Evolutionary conservation across 305 asterid genomes (phyloP).

Genomic region (Ilex paraguariensis): DNA sequence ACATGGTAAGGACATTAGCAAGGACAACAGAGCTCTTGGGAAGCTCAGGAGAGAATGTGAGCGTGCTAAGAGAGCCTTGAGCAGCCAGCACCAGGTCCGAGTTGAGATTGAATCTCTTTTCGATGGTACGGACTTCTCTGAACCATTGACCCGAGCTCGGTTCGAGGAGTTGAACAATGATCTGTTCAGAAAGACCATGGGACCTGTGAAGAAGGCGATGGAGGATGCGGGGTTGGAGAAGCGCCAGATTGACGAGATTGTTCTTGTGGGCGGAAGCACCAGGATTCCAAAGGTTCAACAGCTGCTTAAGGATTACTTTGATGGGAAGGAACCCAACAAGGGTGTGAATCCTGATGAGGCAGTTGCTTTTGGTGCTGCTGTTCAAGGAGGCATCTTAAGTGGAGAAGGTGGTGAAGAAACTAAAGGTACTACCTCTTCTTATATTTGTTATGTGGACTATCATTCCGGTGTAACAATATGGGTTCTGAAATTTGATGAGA

Average conservation of each 20-base stretch:
- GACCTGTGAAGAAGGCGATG: constrained; percentile 59
- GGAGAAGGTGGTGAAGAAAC: constrained; percentile 62
- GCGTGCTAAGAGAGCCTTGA: constrained; percentile 49
- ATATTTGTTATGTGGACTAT: no score
- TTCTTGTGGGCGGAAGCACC: constrained; percentile 57
- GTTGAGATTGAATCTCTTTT: constrained; percentile 47
- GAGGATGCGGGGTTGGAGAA: constrained; percentile 45
- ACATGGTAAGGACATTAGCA: constrained; percentile 52
- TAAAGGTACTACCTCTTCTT: constrained; percentile 27
- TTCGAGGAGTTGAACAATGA: constrained; percentile 53
- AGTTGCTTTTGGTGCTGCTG: constrained; percentile 55
- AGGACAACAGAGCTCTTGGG: constrained; percentile 53
- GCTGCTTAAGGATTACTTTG: constrained; percentile 41
- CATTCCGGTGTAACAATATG: neutral
- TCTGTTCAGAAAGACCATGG: constrained; percentile 47
- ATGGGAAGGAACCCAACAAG: constrained; percentile 50
- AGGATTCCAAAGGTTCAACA: constrained; percentile 53
- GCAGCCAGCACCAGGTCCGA: constrained; percentile 54
- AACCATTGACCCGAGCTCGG: constrained; percentile 47
- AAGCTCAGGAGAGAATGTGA: constrained; percentile 52
- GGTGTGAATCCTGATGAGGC: constrained; percentile 60
- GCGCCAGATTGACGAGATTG: constrained; percentile 45
- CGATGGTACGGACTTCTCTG: constrained; percentile 45
- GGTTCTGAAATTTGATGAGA: neutral
- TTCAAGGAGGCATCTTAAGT: constrained; percentile 49